phyloP scores from a whole-genome alignment of 352 stramenopile genomes.

The Globisporangium paddicum region DNA sequence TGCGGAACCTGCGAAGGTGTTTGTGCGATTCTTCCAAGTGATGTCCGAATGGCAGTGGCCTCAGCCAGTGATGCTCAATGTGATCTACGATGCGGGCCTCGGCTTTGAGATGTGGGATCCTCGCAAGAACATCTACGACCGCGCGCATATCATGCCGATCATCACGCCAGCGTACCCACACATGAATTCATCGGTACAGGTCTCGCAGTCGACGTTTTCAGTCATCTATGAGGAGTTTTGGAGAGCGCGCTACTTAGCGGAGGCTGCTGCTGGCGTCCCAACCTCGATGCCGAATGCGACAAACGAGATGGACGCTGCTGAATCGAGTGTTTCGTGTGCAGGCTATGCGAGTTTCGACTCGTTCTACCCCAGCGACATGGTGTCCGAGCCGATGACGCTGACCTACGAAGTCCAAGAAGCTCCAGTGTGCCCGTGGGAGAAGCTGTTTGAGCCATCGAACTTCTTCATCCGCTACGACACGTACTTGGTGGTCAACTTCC shows the following conservation, averaged over 20 bases:
- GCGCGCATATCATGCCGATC: constrained; percentile 96
- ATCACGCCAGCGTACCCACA: constrained; percentile 97
- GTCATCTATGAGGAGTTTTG: constrained; percentile 92
- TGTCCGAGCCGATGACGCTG: constrained; percentile 1
- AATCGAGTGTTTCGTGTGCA: constrained; percentile 19
- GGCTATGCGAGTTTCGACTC: constrained; percentile 9
- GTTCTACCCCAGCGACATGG: constrained; percentile 13
- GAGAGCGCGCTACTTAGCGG: constrained; percentile 63
- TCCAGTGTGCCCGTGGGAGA: constrained; percentile 39
- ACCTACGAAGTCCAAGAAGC: constrained; percentile 1
- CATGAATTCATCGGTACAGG: constrained; percentile 98
- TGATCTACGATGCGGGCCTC: constrained; percentile 77
- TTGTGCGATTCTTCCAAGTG: constrained; percentile 83
- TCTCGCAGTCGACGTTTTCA: constrained; percentile 90
- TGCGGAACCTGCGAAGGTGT: constrained; percentile 61
- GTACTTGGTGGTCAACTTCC: constrained; percentile 71
- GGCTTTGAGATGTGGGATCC: constrained; percentile 89
- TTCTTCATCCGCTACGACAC: constrained; percentile 83
- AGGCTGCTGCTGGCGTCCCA: constrained; percentile 50
- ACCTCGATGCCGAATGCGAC: constrained; percentile 26
- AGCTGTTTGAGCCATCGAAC: constrained; percentile 74
- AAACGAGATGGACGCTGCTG: constrained; percentile 18
- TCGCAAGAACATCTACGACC: constrained; percentile 79
- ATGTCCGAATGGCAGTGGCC: constrained; percentile 83
- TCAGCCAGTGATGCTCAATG: constrained; percentile 79